Conservation (phyloP, 768 basidiomycete genomes). For the Gautieria morchelliformis region DNA sequence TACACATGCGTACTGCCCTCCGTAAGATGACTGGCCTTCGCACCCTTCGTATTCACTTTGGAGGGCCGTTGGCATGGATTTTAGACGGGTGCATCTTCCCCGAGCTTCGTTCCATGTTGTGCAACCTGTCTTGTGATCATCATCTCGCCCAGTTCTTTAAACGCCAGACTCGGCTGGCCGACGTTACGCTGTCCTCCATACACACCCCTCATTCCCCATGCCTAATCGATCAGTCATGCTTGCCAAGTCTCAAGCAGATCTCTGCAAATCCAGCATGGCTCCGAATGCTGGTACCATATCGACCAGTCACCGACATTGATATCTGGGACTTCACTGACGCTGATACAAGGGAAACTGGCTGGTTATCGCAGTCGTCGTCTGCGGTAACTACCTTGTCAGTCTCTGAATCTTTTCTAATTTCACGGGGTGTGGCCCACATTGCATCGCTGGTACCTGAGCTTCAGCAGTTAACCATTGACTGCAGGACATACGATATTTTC, state of each 20-base stretch:
- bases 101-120: neutral
- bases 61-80: neutral
- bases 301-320: neutral
- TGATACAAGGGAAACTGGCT: neutral
- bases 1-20: neutral
- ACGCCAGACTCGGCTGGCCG: neutral
- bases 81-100: neutral
- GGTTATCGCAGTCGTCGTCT: neutral
- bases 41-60: neutral
- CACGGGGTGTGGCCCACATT: neutral
- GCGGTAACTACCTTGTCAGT: neutral
- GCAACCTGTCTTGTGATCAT: slow-evolving; percentile 1
- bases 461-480: neutral
- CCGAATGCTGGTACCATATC: neutral
- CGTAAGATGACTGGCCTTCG: neutral
- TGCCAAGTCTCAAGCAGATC: neutral
- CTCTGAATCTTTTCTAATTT: neutral
- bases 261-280: neutral
- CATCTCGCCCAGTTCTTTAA: neutral
- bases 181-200: neutral
- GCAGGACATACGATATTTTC: neutral
- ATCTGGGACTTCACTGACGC: neutral
- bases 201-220: neutral
- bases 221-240: neutral
- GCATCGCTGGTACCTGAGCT: neutral